phyloP scores from a whole-genome alignment of 768 basidiomycete genomes.

The Mrakia gelida region DNA sequence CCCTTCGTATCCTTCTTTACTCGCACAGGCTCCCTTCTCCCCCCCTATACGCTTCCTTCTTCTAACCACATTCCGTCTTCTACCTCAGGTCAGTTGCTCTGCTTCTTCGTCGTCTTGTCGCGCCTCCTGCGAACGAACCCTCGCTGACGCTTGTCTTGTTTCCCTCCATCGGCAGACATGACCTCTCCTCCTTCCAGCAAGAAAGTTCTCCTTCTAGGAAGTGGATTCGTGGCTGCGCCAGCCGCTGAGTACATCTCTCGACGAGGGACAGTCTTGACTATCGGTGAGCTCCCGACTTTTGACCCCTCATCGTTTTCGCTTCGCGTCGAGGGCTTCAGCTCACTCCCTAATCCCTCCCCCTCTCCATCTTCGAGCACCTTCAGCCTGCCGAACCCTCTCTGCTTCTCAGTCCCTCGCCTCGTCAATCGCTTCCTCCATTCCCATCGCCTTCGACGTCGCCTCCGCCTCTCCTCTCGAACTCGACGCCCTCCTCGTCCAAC shows the following conservation, averaged over 20 bases:
- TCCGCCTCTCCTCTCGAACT: neutral
- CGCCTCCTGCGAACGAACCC: too few species aligned
- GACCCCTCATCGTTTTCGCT: neutral
- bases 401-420: neutral
- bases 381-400: neutral
- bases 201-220: slow-evolving; percentile 81
- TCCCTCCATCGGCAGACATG: neutral
- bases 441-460: neutral
- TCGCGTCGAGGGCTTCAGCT: too few species aligned
- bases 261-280: slow-evolving; percentile 73
- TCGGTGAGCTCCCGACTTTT: slow-evolving; percentile 54
- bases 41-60: too few species aligned
- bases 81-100: too few species aligned
- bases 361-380: neutral
- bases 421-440: neutral
- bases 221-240: slow-evolving; percentile 89
- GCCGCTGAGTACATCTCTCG: slow-evolving; percentile 89
- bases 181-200: slow-evolving; percentile 39
- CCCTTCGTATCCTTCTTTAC: too few species aligned
- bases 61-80: too few species aligned
- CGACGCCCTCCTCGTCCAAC: neutral
- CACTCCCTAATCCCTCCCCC: neutral
- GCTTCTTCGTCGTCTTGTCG: too few species aligned
- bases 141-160: neutral
- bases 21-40: too few species aligned